phyloP scores from a whole-genome alignment of 306 rosid genomes.

The Lathyrus tuberosus region DNA sequence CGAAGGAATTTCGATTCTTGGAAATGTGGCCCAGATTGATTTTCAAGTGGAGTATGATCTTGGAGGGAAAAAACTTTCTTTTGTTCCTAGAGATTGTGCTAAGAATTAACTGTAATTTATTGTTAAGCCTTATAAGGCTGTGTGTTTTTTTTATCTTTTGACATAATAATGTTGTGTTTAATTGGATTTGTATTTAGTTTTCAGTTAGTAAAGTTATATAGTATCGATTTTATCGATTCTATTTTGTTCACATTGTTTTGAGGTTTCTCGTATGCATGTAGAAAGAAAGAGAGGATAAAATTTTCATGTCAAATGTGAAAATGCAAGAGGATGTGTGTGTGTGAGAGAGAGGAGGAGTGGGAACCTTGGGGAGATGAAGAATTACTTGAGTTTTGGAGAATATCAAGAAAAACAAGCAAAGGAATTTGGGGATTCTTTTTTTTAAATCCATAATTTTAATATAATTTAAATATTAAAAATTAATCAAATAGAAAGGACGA shows the following conservation, averaged over 20 bases:
- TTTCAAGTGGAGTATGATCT: constrained; percentile 39
- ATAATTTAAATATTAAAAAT: too few species aligned
- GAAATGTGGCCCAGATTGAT: constrained; percentile 21
- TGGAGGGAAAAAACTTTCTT: constrained; percentile 24
- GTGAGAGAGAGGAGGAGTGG: too few species aligned
- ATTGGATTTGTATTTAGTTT: not conserved
- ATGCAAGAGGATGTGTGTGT: too few species aligned
- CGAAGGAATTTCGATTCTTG: constrained; percentile 21
- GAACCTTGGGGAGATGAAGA: too few species aligned
- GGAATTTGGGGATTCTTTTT: too few species aligned
- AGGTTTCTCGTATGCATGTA: too few species aligned
- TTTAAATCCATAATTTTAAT: too few species aligned
- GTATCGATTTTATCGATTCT: not conserved
- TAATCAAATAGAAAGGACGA: too few species aligned
- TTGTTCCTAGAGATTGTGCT: constrained; percentile 37
- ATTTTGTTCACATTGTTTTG: not conserved
- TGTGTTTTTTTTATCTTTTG: not conserved
- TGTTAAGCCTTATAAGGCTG: not conserved
- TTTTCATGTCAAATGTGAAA: too few species aligned
- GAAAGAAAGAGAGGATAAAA: too few species aligned
- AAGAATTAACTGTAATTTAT: not conserved
- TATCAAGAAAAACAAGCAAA: too few species aligned
- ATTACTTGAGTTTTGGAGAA: too few species aligned
- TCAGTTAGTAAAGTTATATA: not conserved
- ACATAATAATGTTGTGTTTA: not conserved